phyloP scores from a whole-genome alignment of 257 asterid species.

The Jaltomata sinuosa region DNA sequence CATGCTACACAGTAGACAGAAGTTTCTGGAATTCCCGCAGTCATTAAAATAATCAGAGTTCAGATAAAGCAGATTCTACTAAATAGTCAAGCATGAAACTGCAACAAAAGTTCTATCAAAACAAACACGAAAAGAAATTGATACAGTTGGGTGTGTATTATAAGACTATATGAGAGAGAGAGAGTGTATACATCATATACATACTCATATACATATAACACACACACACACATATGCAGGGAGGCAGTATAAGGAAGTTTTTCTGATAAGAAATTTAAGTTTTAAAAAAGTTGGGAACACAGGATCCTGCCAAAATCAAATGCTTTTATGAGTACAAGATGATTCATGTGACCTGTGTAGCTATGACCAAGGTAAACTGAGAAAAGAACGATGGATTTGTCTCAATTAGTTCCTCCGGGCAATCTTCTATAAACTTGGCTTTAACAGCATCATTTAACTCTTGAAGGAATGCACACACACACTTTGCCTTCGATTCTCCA shows the following conservation, averaged over 20 bases:
- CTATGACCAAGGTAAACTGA: conserved; percentile 74
- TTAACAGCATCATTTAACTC: conserved; percentile 97
- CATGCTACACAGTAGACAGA: not conserved
- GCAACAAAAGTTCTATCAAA: not conserved
- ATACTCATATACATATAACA: not conserved
- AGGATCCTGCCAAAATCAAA: not conserved
- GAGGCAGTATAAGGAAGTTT: not conserved
- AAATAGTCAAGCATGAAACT: not conserved
- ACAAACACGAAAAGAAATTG: not conserved
- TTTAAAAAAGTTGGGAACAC: conserved; percentile 8
- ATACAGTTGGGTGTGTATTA: not conserved
- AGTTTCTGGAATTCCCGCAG: not conserved
- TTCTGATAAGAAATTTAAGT: not conserved
- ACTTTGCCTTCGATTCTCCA: conserved; percentile 90
- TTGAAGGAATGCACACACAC: conserved; percentile 83
- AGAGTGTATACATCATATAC: not conserved
- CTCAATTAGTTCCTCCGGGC: conserved; percentile 64
- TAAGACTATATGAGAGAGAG: not conserved
- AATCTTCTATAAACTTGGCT: conserved; percentile 83
- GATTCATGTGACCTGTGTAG: not conserved
- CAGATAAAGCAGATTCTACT: not conserved
- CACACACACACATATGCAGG: conserved; percentile 25
- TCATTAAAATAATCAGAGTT: not conserved
- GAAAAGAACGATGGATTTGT: conserved; percentile 81
- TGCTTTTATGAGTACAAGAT: not conserved